Conservation (phyloP, 176 grass and related monocot genomes). For the Melocanna baccifera region DNA sequence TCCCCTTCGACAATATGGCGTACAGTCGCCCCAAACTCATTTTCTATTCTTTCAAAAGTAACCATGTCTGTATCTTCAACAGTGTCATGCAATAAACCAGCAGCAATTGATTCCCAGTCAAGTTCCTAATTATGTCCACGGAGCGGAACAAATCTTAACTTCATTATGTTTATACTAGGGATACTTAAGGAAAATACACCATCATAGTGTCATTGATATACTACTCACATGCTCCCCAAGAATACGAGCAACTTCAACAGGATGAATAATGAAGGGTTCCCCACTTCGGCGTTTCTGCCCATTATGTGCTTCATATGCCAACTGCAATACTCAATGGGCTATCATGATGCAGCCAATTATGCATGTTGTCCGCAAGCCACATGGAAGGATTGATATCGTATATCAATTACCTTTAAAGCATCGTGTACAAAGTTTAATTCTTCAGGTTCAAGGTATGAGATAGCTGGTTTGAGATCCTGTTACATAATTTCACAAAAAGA, state of each 20-base stretch:
- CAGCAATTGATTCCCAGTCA: conserved; percentile 97
- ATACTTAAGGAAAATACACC: conserved; percentile 26
- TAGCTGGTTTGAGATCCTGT: conserved; percentile 79
- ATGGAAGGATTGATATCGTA: conserved; percentile 17
- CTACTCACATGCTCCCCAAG: conserved; percentile 86
- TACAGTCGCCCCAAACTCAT: conserved; percentile 81
- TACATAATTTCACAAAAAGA: conserved; percentile 27
- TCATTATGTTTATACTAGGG: conserved; percentile 26
- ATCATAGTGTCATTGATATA: conserved; percentile 14
- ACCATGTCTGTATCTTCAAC: conserved; percentile 95
- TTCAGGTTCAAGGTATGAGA: conserved; percentile 83
- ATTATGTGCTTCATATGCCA: conserved; percentile 93
- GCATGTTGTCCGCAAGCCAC: background rate
- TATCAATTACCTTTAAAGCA: conserved; percentile 74
- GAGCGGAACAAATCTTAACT: conserved; percentile 16
- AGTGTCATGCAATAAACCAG: conserved; percentile 97
- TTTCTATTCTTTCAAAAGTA: conserved; percentile 97
- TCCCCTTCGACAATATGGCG: conserved; percentile 97
- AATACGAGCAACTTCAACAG: conserved; percentile 96
- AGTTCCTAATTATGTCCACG: conserved; percentile 70
- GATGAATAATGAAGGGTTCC: conserved; percentile 99
- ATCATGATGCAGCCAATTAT: conserved; percentile 17
- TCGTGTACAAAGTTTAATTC: conserved; percentile 81
- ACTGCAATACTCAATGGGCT: conserved; percentile 52
- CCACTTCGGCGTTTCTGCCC: conserved; percentile 94